phyloP scores from a whole-genome alignment of 2,329 filamentous ascomycete genomes.

The Epicoccum sorghinum region DNA sequence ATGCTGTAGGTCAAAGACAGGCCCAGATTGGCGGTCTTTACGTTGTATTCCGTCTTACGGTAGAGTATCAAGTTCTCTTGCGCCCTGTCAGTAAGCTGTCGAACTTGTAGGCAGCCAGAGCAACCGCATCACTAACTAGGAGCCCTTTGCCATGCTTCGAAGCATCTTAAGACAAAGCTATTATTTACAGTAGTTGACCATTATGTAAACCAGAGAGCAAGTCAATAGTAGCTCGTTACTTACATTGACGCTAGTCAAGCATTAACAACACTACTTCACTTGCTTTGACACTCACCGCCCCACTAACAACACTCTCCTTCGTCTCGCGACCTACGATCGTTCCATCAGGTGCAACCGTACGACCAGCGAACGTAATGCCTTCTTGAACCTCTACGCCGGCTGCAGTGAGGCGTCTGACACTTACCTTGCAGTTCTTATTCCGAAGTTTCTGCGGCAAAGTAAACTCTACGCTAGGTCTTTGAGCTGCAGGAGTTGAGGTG shows the following conservation, averaged over 20 bases:
- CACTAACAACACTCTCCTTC: constrained; percentile 6
- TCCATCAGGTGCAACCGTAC: constrained; percentile 16
- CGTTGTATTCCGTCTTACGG: too few species aligned
- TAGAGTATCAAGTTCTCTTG: too few species aligned
- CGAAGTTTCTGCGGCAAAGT: constrained; percentile 6
- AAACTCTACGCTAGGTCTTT: constrained; percentile 14
- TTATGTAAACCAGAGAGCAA: too few species aligned
- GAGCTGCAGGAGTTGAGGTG: constrained; percentile 2
- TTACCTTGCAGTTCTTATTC: constrained; percentile 5
- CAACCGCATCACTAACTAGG: too few species aligned
- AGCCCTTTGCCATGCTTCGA: too few species aligned
- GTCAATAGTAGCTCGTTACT: too few species aligned
- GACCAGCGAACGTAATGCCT: constrained; percentile 17
- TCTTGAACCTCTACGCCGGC: constrained; percentile 18
- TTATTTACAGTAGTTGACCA: too few species aligned
- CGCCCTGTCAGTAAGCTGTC: too few species aligned
- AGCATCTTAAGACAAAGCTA: too few species aligned
- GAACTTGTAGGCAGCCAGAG: too few species aligned
- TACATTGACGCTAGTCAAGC: neutral
- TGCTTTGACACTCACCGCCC: constrained; percentile 15
- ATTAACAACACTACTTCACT: constrained; percentile 11
- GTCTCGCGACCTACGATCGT: constrained; percentile 10
- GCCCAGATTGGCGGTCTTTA: too few species aligned
- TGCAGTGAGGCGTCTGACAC: constrained; percentile 16
- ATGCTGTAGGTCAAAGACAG: too few species aligned